Base-by-base conservation (phyloP, 768 basidiomycete species). In the Scleroderma citrinum region DNA sequence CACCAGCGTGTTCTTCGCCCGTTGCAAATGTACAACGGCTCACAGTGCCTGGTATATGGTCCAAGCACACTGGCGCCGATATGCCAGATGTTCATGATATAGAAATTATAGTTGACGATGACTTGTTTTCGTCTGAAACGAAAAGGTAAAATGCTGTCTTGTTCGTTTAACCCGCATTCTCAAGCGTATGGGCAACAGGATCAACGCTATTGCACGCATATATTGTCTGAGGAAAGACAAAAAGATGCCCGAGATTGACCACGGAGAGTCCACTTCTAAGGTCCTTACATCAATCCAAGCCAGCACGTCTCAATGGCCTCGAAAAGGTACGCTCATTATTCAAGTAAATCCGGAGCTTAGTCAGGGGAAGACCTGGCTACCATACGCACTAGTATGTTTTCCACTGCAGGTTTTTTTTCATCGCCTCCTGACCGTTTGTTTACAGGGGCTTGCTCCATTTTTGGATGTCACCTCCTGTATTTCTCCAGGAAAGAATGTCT, bases 401-500 rank as follows among this genome's bases (percentile, higher is more conserved):
- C 19, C 23, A 19, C 44, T 3, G 19, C 39, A 39, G 21, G 16
- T 34, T 13, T 32, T 8, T 39, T 16, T 39, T 48, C 16, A 51
- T 29, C 5, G n/a, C 13, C 8, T 29, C 5, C 26, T 7, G 12
- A 29, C n/a, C 16, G 38, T 12, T 40, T 49, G 43, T 12, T 40
- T 49, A 43, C 29, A 64, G 73, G 66, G 63, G 43, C 52, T 58
- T 39, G 8, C 43, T 4, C 53, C 54, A 17, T 59, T 69, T 32
- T 47, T 76, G 19, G 69, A 78, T 41, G 64, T 81, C 40, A 74
- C 76, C 35, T 40, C 64, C 3, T 63, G 59, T 50, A 55, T 81
- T 1, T 63, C 54, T 29, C 64, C 69, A 36, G 80, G 80, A 8
- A 59, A 52, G 34, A 82, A 82, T 59, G 59, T 67, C 5, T 59